A percentile compares a stretch with the other conserved stretches of the same genome.
Evolutionary conservation across 768 basidiomycete species (phyloP).

Genomic region (Phylloporus sp.): DNA sequence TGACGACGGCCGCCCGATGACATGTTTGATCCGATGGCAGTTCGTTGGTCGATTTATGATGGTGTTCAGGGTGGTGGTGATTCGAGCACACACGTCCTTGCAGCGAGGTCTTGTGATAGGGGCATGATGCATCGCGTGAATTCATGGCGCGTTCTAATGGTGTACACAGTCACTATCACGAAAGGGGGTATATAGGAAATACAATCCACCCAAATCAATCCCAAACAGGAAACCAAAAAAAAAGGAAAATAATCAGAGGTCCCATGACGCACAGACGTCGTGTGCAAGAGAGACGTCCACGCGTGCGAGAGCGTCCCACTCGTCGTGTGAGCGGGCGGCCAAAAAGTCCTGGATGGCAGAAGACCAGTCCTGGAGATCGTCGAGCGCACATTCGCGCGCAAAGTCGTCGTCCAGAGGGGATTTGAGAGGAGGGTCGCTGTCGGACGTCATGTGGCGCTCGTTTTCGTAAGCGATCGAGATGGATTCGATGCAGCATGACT

Average conservation of each 20-base stretch:
- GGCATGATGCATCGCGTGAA: no score
- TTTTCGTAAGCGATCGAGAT: constrained; percentile 22
- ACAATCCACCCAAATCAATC: background rate
- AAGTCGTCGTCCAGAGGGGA: constrained; percentile 19
- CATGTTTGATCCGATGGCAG: no score
- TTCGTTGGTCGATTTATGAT: no score
- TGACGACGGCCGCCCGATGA: no score
- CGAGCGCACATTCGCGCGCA: constrained; percentile 27
- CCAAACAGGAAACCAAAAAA: constrained; percentile 1
- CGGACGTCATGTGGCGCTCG: background rate
- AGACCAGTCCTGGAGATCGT: constrained; percentile 29
- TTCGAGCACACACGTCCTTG: no score
- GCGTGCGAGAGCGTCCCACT: constrained; percentile 16
- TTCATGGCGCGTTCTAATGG: no score
- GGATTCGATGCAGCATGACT: constrained; percentile 15
- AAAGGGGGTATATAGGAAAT: background rate
- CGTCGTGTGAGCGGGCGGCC: constrained; percentile 6
- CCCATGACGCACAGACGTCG: constrained; percentile 21
- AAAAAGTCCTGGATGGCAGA: constrained; percentile 20
- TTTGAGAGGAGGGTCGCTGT: constrained; percentile 4
- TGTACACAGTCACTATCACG: background rate
- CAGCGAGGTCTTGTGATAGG: no score
- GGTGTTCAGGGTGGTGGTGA: no score
- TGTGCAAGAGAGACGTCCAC: constrained; percentile 16
- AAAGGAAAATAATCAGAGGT: constrained; percentile 10